A percentile compares a stretch with the other conserved stretches of the same genome.
phyloP scores from a whole-genome alignment of 805 yeast species.

The Clavispora phyllophila region DNA sequence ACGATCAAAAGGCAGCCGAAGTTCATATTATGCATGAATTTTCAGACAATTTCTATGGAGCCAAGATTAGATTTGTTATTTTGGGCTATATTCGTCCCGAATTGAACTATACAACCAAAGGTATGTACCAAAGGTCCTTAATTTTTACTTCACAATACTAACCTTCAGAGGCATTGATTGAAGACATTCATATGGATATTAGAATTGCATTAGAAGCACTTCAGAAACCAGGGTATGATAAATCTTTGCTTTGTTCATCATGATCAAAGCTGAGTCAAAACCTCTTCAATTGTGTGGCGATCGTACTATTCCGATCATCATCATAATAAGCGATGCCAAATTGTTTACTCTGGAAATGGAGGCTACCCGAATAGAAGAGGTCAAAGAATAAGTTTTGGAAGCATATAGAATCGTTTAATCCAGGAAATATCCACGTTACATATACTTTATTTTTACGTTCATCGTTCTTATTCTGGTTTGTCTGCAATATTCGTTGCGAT shows the following conservation, averaged over 20 bases:
- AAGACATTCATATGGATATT: constrained; percentile 79
- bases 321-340: no score
- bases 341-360: no score
- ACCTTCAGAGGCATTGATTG: constrained; percentile 67
- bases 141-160: constrained; percentile 13
- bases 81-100: constrained; percentile 93
- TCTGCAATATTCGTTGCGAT: no score
- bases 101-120: constrained; percentile 69
- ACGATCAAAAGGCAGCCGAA: constrained; percentile 78
- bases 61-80: constrained; percentile 59
- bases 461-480: no score
- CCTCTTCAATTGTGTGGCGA: not conserved
- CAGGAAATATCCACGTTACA: no score
- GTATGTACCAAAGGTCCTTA: constrained; percentile 18
- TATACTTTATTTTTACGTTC: no score
- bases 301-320: no score
- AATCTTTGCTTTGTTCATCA: not conserved
- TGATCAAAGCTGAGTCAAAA: not conserved
- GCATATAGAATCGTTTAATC: no score
- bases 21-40: constrained; percentile 81
- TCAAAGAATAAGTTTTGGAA: no score
- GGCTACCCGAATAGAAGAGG: no score
- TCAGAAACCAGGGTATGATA: not conserved
- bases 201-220: constrained; percentile 55
- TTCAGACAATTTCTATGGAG: constrained; percentile 71